Conservation (phyloP, 2,329 filamentous ascomycete species). For the Talaromyces islandicus region DNA sequence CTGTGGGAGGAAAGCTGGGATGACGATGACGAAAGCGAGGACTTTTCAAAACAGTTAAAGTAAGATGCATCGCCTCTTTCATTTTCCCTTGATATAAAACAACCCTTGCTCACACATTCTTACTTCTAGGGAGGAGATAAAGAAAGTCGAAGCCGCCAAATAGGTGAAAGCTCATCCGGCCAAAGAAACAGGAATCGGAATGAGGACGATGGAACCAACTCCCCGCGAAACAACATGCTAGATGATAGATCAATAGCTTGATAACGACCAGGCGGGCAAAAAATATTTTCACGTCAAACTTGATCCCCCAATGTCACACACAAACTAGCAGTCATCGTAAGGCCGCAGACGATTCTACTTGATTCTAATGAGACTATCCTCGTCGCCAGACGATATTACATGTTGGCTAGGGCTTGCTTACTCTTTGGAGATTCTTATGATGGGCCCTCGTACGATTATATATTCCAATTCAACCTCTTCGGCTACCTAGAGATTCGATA, state of each 20-base stretch:
- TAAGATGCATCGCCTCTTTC: conserved; percentile 42
- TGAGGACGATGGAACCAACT: neutral
- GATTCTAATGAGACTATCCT: neutral
- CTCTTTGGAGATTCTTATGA: neutral
- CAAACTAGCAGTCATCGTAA: neutral
- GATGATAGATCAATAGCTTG: neutral
- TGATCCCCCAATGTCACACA: neutral
- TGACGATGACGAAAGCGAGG: conserved; percentile 93
- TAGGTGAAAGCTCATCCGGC: conserved; percentile 42
- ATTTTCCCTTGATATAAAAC: neutral
- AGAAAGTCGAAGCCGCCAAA: conserved; percentile 81
- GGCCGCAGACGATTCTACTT: neutral
- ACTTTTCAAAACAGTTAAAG: conserved; percentile 93
- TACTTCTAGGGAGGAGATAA: conserved; percentile 61
- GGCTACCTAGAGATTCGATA: conserved; percentile 6
- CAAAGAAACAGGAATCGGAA: neutral
- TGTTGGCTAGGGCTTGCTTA: neutral
- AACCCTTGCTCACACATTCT: neutral
- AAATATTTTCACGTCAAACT: neutral
- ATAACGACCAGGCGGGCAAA: neutral
- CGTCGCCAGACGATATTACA: neutral
- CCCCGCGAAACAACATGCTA: neutral
- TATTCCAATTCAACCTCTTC: neutral
- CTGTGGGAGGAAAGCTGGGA: conserved; percentile 99
- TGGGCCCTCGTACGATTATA: neutral